Base-by-base conservation (phyloP, 2,329 filamentous ascomycete genomes). In the Trichophyton equinum region DNA sequence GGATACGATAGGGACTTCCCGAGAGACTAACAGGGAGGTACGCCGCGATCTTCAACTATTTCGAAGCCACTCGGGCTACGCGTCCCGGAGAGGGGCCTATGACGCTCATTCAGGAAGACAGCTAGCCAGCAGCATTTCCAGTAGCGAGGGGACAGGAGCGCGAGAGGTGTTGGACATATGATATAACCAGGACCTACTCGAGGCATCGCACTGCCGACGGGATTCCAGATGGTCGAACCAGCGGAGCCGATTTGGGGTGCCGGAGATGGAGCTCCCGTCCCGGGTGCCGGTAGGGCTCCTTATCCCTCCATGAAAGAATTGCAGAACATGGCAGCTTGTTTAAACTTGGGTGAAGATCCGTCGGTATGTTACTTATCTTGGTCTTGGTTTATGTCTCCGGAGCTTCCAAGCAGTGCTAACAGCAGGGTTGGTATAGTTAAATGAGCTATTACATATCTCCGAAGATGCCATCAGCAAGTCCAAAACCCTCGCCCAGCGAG, bases 241-340 rank as follows among this genome's bases (percentile, higher is more conserved):
- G 49, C 49, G 27, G 49, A 53, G n/a, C 49, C 49, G 27, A 22
- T 25, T 15, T 33, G 49, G 49, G 22, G 55, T 5, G 4, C 55
- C 18, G 62, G 51, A 20, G 61, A 60, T 27, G 63, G 61, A 7
- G 40, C 56, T 22, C 60, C 59, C 8, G 15, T 20, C 6, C 33
- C 30, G 4, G 33, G 30, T 30, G 60, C 62, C 8, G 61, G 61
- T 40, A 65, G 64, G 46, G 61, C 65, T 20, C 63, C 60, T 5
- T 77, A 60, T 55, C 58, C 58, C 46, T 53, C 58, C 46, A 70
- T 79, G 62, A 74, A 74, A 61, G 76, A 77, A 62, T 69, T 79
- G 62, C 60, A 66, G 47, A 57, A 49, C 53, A 63, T 63, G 61
- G 61, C 60, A 22, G 57, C 61, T 20, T 62, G 61, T 15, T 57